Evolutionary conservation across 495 filamentous ascomycete genomes (phyloP).

Genomic region (Jackrogersella minutella): DNA sequence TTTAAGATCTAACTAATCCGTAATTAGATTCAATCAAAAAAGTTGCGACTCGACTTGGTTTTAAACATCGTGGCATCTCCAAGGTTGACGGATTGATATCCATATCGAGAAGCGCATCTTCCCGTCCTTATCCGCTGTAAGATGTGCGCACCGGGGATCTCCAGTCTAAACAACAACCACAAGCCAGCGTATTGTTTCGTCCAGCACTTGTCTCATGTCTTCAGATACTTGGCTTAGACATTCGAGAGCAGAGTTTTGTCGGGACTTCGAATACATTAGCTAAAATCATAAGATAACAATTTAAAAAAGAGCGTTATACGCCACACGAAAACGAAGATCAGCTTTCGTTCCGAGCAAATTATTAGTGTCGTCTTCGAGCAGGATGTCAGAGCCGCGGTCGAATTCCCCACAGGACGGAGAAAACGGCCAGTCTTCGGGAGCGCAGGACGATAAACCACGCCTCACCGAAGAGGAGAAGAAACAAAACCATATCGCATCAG

Average conservation of each 20-base stretch:
- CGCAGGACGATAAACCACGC: slow-evolving; percentile 68
- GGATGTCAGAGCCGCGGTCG: slow-evolving; percentile 41
- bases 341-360: neutral
- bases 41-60: neutral
- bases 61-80: neutral
- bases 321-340: neutral
- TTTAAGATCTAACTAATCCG: neutral
- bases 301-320: neutral
- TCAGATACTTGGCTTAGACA: slow-evolving; percentile 25
- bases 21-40: slow-evolving; percentile 6
- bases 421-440: slow-evolving; percentile 12
- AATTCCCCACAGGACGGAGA: slow-evolving; percentile 44
- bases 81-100: no score
- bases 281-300: neutral
- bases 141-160: slow-evolving; percentile 25
- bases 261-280: slow-evolving; percentile 1
- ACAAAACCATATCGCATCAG: slow-evolving; percentile 85
- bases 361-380: neutral
- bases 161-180: slow-evolving; percentile 20
- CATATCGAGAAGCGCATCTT: neutral
- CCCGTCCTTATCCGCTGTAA: slow-evolving; percentile 15
- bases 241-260: slow-evolving; percentile 28
- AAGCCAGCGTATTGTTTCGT: slow-evolving; percentile 9
- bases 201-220: slow-evolving; percentile 37
- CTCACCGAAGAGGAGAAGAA: slow-evolving; percentile 89